A percentile compares a stretch with the other conserved stretches of the same genome.
These are phyloP conservation scores for Meyerozyma sp. DNA, from an alignment of 1,139 yeast genomes.

Conservation along the genomic window DNA sequence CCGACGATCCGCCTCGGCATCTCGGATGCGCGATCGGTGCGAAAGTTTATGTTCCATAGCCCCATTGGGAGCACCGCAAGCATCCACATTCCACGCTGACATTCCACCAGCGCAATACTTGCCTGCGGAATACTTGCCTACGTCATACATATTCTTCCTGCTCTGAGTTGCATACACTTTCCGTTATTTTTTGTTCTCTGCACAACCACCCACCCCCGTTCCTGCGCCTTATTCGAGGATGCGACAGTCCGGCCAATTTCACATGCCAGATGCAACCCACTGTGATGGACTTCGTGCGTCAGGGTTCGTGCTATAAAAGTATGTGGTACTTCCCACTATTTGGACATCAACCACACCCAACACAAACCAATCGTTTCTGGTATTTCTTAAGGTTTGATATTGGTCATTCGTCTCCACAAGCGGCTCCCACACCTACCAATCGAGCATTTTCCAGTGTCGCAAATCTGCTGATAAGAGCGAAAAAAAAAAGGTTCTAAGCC, in stretches of 20 bases:
- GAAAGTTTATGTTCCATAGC: background rate
- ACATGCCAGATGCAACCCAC: background rate
- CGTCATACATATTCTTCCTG: too few relatives aligned
- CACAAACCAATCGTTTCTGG: background rate
- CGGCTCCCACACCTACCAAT: background rate
- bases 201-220: too few relatives aligned
- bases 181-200: too few relatives aligned
- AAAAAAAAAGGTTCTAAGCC: background rate
- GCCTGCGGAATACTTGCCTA: too few relatives aligned
- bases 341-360: background rate
- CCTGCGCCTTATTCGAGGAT: background rate
- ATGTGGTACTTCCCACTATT: background rate
- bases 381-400: background rate
- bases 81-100: too few relatives aligned
- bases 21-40: background rate
- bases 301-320: background rate
- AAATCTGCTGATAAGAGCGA: background rate
- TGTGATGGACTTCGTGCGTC: background rate
- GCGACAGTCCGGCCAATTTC: background rate
- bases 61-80: too few relatives aligned
- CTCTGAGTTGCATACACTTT: too few relatives aligned
- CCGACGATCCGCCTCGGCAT: constrained; percentile 1
- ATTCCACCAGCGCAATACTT: too few relatives aligned
- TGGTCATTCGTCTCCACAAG: background rate
- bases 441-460: background rate